A percentile compares a stretch with the other conserved stretches of the same genome.
Evolutionary conservation across 306 rosid genomes (phyloP).

Genomic region (Nissolia schottii): DNA sequence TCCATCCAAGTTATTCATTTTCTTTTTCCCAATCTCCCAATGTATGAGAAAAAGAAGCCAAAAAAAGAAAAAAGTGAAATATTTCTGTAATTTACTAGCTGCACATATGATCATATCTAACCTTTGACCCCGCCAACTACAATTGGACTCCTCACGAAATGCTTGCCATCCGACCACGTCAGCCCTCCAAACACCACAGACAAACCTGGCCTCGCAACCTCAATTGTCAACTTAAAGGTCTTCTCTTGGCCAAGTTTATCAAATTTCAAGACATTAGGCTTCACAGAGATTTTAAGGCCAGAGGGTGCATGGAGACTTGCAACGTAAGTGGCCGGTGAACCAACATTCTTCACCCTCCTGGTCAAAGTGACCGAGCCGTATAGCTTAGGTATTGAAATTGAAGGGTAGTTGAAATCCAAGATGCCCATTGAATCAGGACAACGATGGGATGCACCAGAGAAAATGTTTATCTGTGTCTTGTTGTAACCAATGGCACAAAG

Average conservation of each 20-base stretch:
- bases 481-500: slow-evolving; percentile 55
- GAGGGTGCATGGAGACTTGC: slow-evolving; percentile 29
- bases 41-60: not conserved
- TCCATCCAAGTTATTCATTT: not conserved
- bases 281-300: slow-evolving; percentile 40
- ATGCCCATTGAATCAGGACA: slow-evolving; percentile 21
- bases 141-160: slow-evolving; percentile 58
- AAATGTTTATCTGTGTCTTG: slow-evolving; percentile 7
- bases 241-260: slow-evolving; percentile 46
- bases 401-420: slow-evolving; percentile 66
- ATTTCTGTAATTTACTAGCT: not conserved
- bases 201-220: slow-evolving; percentile 16
- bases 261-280: slow-evolving; percentile 46
- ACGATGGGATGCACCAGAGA: slow-evolving; percentile 13
- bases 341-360: slow-evolving; percentile 62
- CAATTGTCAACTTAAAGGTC: slow-evolving; percentile 42
- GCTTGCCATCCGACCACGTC: slow-evolving; percentile 60
- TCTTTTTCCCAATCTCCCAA: slow-evolving; percentile 1
- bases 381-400: slow-evolving; percentile 48
- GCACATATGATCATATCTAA: not conserved
- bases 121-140: slow-evolving; percentile 30
- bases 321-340: slow-evolving; percentile 45
- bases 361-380: slow-evolving; percentile 37
- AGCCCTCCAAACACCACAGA: slow-evolving; percentile 38
- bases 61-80: not conserved